A percentile compares a stretch with the other conserved stretches of the same genome.
phyloP scores from a whole-genome alignment of 1,284 basidiomycete species.

The Porodaedalea pini region DNA sequence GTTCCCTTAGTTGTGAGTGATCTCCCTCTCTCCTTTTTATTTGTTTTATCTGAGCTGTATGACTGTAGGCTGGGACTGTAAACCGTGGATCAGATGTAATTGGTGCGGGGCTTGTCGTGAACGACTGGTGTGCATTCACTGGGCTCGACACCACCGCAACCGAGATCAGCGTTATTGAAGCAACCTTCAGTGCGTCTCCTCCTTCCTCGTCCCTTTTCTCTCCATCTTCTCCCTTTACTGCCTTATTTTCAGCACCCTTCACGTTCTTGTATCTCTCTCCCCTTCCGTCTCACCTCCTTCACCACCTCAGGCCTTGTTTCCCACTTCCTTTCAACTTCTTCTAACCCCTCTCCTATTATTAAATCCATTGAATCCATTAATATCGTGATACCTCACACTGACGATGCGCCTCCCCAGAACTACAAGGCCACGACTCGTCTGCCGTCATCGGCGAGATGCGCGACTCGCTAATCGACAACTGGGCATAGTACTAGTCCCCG shows the following conservation, averaged over 20 bases:
- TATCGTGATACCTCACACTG: neutral
- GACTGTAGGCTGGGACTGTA: constrained; percentile 88
- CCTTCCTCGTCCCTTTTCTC: constrained; percentile 31
- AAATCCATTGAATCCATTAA: constrained; percentile 15
- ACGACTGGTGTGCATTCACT: constrained; percentile 98
- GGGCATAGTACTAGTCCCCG: constrained; percentile 74
- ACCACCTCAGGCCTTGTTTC: neutral
- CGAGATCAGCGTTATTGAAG: constrained; percentile 97
- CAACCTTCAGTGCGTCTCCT: constrained; percentile 80
- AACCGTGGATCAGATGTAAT: constrained; percentile 98
- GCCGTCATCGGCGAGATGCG: constrained; percentile 94
- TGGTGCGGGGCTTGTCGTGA: constrained; percentile 96
- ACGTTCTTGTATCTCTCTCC: neutral
- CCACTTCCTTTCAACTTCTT: constrained; percentile 11
- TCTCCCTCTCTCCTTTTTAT: neutral
- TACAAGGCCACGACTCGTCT: constrained; percentile 83
- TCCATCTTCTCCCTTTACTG: no score
- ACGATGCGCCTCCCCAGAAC: constrained; percentile 49
- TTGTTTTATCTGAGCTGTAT: neutral
- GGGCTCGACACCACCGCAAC: constrained; percentile 97
- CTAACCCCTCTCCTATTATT: constrained; percentile 10
- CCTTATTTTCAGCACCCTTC: no score
- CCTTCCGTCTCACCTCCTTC: neutral
- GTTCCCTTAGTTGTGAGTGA: constrained; percentile 86
- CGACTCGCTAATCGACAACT: constrained; percentile 90